Percentiles rank a stretch among this genome's conserved stretches.
Conservation (phyloP, 441 rosid species). For the Populus trichocarpa region DNA sequence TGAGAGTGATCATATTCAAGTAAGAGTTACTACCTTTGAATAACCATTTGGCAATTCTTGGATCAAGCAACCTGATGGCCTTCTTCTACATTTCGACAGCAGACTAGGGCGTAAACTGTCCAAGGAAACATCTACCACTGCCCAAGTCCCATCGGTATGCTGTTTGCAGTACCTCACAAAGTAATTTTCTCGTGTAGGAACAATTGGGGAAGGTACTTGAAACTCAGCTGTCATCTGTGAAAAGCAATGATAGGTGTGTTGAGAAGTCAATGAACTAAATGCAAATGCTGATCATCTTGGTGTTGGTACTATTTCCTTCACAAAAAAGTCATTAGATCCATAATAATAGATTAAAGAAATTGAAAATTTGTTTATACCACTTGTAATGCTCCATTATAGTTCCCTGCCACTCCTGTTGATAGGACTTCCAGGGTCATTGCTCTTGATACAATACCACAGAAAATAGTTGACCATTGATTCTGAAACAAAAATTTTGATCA, state of each 20-base stretch:
- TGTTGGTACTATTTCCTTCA: neutral
- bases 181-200: slow-evolving; percentile 80
- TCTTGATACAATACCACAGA: slow-evolving; percentile 88
- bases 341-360: neutral
- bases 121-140: slow-evolving; percentile 90
- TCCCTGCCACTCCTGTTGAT: slow-evolving; percentile 95
- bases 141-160: slow-evolving; percentile 85
- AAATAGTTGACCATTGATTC: slow-evolving; percentile 86
- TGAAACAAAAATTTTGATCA: slow-evolving; percentile 11
- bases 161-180: slow-evolving; percentile 89
- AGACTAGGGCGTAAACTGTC: slow-evolving; percentile 61
- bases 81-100: slow-evolving; percentile 57
- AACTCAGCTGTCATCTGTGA: slow-evolving; percentile 89
- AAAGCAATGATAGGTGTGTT: neutral
- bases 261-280: neutral
- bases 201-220: slow-evolving; percentile 90
- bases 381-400: slow-evolving; percentile 97
- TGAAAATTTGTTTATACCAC: slow-evolving; percentile 49
- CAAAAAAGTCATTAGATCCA: neutral
- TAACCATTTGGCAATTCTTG: slow-evolving; percentile 89
- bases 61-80: slow-evolving; percentile 93
- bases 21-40: slow-evolving; percentile 62
- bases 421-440: slow-evolving; percentile 84
- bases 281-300: neutral
- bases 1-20: neutral